A percentile compares a stretch with the other conserved stretches of the same genome.
These are phyloP conservation scores for Cladorrhinum samala DNA, from an alignment of 495 filamentous ascomycete species.

Conservation along the genomic window DNA sequence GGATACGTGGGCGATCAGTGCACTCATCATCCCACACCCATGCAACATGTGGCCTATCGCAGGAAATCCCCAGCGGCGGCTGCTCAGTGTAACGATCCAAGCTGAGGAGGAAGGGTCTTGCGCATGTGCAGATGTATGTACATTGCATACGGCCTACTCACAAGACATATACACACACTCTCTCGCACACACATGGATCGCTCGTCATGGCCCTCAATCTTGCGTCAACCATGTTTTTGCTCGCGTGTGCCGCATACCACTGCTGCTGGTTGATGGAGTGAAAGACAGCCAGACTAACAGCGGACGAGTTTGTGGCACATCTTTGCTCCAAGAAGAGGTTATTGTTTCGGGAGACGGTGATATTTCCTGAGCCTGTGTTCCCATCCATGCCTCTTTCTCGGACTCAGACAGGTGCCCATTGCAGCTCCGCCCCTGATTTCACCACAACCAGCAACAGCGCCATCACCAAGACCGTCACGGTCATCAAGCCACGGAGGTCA, in stretches of 20 bases:
- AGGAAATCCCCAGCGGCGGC: background rate
- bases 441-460: background rate
- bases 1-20: background rate
- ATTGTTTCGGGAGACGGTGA: constrained; percentile 6
- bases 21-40: background rate
- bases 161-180: background rate
- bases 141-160: background rate
- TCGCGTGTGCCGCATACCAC: no score
- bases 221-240: constrained; percentile 6
- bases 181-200: background rate
- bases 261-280: background rate
- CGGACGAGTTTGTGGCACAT: constrained; percentile 2
- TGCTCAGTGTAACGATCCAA: background rate
- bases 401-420: background rate
- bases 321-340: background rate
- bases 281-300: background rate
- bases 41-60: background rate
- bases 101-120: background rate
- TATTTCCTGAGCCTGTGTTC: background rate
- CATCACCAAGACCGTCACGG: background rate
- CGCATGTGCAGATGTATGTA: background rate
- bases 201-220: constrained; percentile 5
- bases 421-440: background rate
- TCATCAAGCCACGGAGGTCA: background rate
- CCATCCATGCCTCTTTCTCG: background rate